Evolutionary conservation across 1,284 basidiomycete species (phyloP).

Genomic region (Puccinia coronata): DNA sequence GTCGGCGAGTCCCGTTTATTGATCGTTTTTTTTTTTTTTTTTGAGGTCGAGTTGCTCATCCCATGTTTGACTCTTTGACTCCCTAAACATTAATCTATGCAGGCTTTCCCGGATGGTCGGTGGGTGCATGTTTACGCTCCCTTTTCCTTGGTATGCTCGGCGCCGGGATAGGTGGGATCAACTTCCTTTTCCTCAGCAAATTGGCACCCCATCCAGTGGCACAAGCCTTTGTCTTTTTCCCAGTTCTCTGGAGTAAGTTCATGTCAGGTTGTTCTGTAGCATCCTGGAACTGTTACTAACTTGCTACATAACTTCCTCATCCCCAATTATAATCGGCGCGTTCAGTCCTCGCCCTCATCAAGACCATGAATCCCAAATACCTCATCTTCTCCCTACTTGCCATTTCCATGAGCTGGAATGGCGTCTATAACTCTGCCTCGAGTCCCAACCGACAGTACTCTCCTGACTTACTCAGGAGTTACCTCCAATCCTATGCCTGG

Average conservation of each 20-base stretch:
- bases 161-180: constrained; percentile 55
- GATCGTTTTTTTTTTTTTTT: no score
- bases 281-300: no score
- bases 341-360: constrained; percentile 54
- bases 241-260: constrained; percentile 56
- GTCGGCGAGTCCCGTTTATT: constrained; percentile 32
- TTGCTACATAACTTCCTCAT: neutral
- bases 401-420: constrained; percentile 58
- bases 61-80: no score
- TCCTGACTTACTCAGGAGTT: constrained; percentile 55
- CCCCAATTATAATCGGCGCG: no score
- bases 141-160: constrained; percentile 55
- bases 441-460: constrained; percentile 53
- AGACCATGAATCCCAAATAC: constrained; percentile 55
- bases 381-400: constrained; percentile 57
- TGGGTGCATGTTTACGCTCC: constrained; percentile 52
- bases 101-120: constrained; percentile 56
- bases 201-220: constrained; percentile 56
- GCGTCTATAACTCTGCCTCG: constrained; percentile 53
- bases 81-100: no score
- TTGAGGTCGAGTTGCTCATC: no score
- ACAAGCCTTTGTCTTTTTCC: constrained; percentile 58
- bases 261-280: neutral
- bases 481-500: constrained; percentile 57
- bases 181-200: constrained; percentile 58